Evolutionary conservation across 192 early-diverging fungal species (phyloP).

Genomic region (Funneliformis geosporum): DNA sequence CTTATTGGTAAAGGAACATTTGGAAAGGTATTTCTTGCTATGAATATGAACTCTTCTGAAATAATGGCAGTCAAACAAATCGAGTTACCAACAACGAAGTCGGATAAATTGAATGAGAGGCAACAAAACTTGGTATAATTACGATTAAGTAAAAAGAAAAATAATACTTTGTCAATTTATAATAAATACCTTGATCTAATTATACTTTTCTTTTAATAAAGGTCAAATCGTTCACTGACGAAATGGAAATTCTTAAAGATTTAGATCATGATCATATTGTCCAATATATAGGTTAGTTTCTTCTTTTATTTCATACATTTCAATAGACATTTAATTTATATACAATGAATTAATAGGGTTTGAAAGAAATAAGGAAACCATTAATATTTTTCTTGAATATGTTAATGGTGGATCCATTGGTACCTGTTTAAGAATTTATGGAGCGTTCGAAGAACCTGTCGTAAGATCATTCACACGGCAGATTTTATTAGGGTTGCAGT

Average conservation of each 20-base stretch:
- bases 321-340: not conserved
- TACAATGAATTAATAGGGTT: conserved; percentile 24
- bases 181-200: not conserved
- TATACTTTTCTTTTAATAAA: not conserved
- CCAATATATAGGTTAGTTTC: conserved; percentile 78
- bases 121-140: conserved; percentile 40
- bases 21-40: conserved; percentile 74
- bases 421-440: conserved; percentile 70
- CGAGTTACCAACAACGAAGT: conserved; percentile 56
- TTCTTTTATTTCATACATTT: not conserved
- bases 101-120: conserved; percentile 47
- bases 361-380: conserved; percentile 63
- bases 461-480: conserved; percentile 77
- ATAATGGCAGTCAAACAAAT: conserved; percentile 88
- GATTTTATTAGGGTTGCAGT: conserved; percentile 81
- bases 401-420: conserved; percentile 92
- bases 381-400: conserved; percentile 98
- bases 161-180: not conserved
- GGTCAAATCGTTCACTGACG: conserved; percentile 64
- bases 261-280: conserved; percentile 92
- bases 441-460: conserved; percentile 71
- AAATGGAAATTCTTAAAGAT: conserved; percentile 73
- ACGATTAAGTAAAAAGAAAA: not conserved
- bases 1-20: conserved; percentile 86
- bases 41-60: conserved; percentile 72